Evolutionary conservation across 768 basidiomycete species (phyloP).

Genomic region (Termitomyces sp.): DNA sequence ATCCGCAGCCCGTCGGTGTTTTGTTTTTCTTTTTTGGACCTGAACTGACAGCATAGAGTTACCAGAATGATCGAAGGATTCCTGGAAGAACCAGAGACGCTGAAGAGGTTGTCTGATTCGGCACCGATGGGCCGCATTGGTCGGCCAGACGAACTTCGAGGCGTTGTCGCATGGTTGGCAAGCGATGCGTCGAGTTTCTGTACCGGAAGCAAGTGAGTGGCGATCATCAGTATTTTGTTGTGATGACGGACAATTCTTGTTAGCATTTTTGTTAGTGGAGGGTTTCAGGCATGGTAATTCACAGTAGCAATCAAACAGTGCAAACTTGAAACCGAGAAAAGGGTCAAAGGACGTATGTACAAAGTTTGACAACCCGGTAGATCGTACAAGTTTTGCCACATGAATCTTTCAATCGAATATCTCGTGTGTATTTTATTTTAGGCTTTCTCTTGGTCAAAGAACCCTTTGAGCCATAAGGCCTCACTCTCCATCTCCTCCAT

Average conservation of each 20-base stretch:
- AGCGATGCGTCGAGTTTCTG: conserved; percentile 73
- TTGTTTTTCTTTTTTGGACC: not conserved
- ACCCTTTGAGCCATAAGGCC: conserved; percentile 57
- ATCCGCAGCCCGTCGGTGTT: conserved; percentile 55
- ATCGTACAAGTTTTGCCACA: not conserved
- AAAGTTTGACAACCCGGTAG: not conserved
- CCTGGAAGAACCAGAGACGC: conserved; percentile 55
- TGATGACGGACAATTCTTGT: conserved; percentile 6
- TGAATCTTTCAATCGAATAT: not conserved
- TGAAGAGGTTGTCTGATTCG: conserved; percentile 56
- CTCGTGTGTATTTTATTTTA: not conserved
- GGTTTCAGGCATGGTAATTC: conserved; percentile 56
- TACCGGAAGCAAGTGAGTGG: conserved; percentile 70
- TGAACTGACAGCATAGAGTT: not conserved
- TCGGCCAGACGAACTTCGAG: conserved; percentile 64
- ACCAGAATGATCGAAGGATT: conserved; percentile 65
- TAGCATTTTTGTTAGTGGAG: conserved; percentile 55
- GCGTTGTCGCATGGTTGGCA: conserved; percentile 65
- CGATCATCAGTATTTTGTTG: not conserved
- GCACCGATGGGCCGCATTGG: conserved; percentile 73
- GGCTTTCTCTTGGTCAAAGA: conserved; percentile 35
- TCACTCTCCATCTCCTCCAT: conserved; percentile 78
- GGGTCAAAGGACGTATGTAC: not conserved
- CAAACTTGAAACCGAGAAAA: no score
- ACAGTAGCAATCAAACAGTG: not conserved